phyloP scores from a whole-genome alignment of 345 rosid genomes.

The Aegle marmelos region DNA sequence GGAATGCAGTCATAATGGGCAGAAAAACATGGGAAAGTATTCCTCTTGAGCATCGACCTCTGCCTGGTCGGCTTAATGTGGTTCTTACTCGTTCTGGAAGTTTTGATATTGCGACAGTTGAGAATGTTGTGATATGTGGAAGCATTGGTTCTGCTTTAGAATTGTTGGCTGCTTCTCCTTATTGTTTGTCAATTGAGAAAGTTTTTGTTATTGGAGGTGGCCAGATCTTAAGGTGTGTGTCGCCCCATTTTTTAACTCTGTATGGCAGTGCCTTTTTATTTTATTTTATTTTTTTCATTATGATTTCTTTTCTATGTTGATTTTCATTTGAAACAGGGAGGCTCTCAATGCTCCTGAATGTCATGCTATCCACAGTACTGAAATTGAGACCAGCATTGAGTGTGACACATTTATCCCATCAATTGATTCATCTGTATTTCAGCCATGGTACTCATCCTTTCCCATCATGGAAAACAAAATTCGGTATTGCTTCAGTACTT shows the following conservation, averaged over 20 bases:
- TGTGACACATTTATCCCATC: conserved; percentile 91
- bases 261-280: too few species aligned
- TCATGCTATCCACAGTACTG: conserved; percentile 86
- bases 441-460: conserved; percentile 85
- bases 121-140: conserved; percentile 85
- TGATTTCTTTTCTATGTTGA: not conserved
- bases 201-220: conserved; percentile 95
- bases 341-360: conserved; percentile 71
- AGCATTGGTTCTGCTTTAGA: conserved; percentile 79
- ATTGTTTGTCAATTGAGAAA: conserved; percentile 81
- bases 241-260: not conserved
- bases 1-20: conserved; percentile 93
- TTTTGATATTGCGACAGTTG: conserved; percentile 79
- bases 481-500: conserved; percentile 59
- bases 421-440: conserved; percentile 62
- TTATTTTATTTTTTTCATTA: not conserved
- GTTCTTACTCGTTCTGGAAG: conserved; percentile 90
- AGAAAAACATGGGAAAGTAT: conserved; percentile 97
- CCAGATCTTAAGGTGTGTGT: conserved; percentile 60
- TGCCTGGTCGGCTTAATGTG: conserved; percentile 89
- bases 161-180: conserved; percentile 73
- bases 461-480: conserved; percentile 65
- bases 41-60: conserved; percentile 59
- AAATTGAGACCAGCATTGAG: conserved; percentile 65
- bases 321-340: conserved; percentile 52